Evolutionary conservation across 129 eudicot genomes (phyloP), one percentile per base, ranked within the genome.

Genomic region (Helichrysum umbraculigerum): DNA sequence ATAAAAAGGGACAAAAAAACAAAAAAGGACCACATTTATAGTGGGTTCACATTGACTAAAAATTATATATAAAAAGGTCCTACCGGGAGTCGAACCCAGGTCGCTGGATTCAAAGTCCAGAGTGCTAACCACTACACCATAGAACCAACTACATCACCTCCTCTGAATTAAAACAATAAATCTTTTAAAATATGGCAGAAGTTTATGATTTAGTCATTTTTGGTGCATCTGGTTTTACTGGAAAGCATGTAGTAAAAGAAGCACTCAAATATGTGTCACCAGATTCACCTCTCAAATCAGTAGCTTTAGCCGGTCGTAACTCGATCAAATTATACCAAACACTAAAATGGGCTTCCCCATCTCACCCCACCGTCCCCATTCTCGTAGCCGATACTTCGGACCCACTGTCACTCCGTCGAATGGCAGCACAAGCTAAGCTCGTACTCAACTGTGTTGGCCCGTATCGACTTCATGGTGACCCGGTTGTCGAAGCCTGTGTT

Each of bases 41-140:
- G 41, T 12, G 5, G 21, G 7, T 63, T 16, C 0, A 15, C 2
- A 30, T 57, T 57, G 63, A 64, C 22, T n/a, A 22, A 61, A 11
- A 60, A 60, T 1, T 32, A 0, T 6, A 1, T 30, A 64, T 7
- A 37, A 35, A 76, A 0, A 91, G 97, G 93, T 93, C 97, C 97
- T 78, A 91, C 96, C 98, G 97, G 97, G 97, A 93, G 86, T 93
- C 97, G 97, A 88, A 93, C 96, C 96, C 96, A 93, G 98, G 98
- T 94, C 98, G 96, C 98, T 88, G 98, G 98, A 93, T 93, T 93
- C 98, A 90, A 93, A 90, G 98, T 93, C 97, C 93, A 88, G 93
- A 93, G 97, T 93, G 97, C 98, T 90, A 88, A 93, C 97, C 98
- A 93, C 98, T 90, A 93, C 98, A 93, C 97, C 98, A 90, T 90